Evolutionary conservation across 352 stramenopile genomes (phyloP), one percentile per base, ranked within the genome.

Genomic region (Pythium rishiriense): DNA sequence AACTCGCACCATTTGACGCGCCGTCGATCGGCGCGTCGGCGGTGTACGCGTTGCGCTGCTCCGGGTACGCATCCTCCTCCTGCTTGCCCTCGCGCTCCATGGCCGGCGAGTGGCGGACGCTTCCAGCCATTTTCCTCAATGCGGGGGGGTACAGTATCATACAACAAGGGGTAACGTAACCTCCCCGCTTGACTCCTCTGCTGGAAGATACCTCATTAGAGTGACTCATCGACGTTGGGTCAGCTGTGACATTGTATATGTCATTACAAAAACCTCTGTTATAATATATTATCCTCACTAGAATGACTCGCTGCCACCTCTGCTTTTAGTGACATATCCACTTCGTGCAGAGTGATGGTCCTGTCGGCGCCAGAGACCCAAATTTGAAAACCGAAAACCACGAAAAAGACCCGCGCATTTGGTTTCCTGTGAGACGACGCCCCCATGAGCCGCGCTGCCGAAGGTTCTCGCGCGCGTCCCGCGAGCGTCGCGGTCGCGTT

Each of bases 21-120:
- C 17, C 64, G 28, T 46, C 50, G 31, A 62, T 42, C 25, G 15
- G 15, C 33, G 6, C 24, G 57, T 39, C 15, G 3, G 55, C 33
- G 22, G 39, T 41, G 11, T 24, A 19, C 2, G 17, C 39, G 15
- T 12, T 19, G 4, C 19, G 26, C 26, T 58, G 41, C 51, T 65
- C 64, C 22, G 64, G 64, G 42, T 70, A 66, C 45, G 52, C 57
- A 47, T 71, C 64, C 33, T 71, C 64, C 58, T 71, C 64, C 45
- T 66, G 64, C 42, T 71, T 71, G 19, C 58, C 58, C 35, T 65
- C 64, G 42, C 41, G 50, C 43, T 65, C 64, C n/a, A 39, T 47
- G 21, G 5, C 35, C 33, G n/a, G 11, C 10, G n/a, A n/a, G n/a
- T n/a, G n/a, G n/a, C 21, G 39, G 37, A 63, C 50, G 39, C 52